phyloP scores from a whole-genome alignment of 2,329 filamentous ascomycete species.

The Colletotrichum somersetense region DNA sequence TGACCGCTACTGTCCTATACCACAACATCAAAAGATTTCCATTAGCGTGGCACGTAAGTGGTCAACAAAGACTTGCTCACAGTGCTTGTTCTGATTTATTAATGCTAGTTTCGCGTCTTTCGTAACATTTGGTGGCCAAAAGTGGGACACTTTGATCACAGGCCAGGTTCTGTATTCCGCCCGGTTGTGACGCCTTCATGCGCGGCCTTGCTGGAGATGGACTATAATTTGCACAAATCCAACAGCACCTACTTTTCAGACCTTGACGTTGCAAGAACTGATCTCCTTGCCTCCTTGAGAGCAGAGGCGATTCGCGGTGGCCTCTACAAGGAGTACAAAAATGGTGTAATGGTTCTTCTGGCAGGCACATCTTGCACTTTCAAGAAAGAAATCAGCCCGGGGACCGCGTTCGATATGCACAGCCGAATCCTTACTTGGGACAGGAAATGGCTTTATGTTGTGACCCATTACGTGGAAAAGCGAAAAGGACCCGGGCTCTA shows the following conservation, averaged over 20 bases:
- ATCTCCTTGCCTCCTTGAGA: slow-evolving; percentile 54
- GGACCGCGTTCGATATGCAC: slow-evolving; percentile 79
- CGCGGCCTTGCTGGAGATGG: slow-evolving; percentile 69
- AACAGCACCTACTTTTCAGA: slow-evolving; percentile 80
- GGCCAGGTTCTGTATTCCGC: slow-evolving; percentile 52
- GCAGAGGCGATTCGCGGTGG: slow-evolving; percentile 27
- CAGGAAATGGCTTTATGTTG: slow-evolving; percentile 49
- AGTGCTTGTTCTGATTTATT: background rate
- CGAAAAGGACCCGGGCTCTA: slow-evolving; percentile 52
- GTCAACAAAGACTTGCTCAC: too few relatives aligned
- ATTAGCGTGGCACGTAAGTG: slow-evolving; percentile 7
- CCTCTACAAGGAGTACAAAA: slow-evolving; percentile 58
- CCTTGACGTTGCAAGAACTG: slow-evolving; percentile 65
- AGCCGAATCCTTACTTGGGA: slow-evolving; percentile 56
- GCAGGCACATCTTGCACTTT: slow-evolving; percentile 81
- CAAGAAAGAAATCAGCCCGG: slow-evolving; percentile 78
- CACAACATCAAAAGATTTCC: slow-evolving; percentile 5
- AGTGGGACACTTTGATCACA: slow-evolving; percentile 40
- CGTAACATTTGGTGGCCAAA: slow-evolving; percentile 51
- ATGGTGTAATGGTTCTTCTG: slow-evolving; percentile 69
- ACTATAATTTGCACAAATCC: slow-evolving; percentile 81
- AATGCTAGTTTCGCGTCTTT: slow-evolving; percentile 51
- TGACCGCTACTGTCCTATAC: background rate
- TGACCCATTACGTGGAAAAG: slow-evolving; percentile 49
- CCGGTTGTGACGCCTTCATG: slow-evolving; percentile 73